phyloP scores from a whole-genome alignment of 129 eudicot species.

The Helichrysum umbraculigerum region DNA sequence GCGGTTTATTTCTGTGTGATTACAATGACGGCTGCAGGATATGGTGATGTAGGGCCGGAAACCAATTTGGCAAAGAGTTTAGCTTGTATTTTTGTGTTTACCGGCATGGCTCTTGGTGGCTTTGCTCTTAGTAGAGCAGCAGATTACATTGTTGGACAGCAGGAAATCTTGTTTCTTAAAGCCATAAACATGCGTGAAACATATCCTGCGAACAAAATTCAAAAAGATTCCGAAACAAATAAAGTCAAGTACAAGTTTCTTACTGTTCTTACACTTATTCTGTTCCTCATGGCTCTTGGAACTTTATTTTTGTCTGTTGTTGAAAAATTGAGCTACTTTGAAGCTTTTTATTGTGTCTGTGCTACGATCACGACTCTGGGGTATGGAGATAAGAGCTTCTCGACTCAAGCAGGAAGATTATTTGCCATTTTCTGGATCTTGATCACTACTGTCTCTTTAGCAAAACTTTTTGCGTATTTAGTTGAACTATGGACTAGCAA shows the following conservation, averaged over 20 bases:
- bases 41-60: slow-evolving; percentile 76
- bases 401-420: slow-evolving; percentile 58
- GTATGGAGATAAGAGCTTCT: slow-evolving; percentile 86
- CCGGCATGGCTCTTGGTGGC: slow-evolving; percentile 78
- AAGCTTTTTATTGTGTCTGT: slow-evolving; percentile 87
- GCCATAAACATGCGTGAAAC: slow-evolving; percentile 54
- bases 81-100: slow-evolving; percentile 67
- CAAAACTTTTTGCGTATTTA: slow-evolving; percentile 60
- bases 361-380: slow-evolving; percentile 83
- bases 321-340: slow-evolving; percentile 58
- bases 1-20: slow-evolving; percentile 72
- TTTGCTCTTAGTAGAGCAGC: slow-evolving; percentile 69
- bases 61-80: slow-evolving; percentile 55
- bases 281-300: slow-evolving; percentile 52
- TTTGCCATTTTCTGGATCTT: slow-evolving; percentile 84
- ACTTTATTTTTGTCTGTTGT: slow-evolving; percentile 44
- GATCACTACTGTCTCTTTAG: slow-evolving; percentile 66
- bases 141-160: slow-evolving; percentile 65
- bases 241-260: slow-evolving; percentile 61
- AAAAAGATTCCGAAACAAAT: slow-evolving; percentile 50
- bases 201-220: slow-evolving; percentile 33
- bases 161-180: slow-evolving; percentile 55
- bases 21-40: slow-evolving; percentile 95
- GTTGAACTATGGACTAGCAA: slow-evolving; percentile 73
- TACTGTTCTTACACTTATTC: slow-evolving; percentile 37